Evolutionary conservation across 2,329 filamentous ascomycete species (phyloP).

Genomic region (Cladosporium cucumerinum): DNA sequence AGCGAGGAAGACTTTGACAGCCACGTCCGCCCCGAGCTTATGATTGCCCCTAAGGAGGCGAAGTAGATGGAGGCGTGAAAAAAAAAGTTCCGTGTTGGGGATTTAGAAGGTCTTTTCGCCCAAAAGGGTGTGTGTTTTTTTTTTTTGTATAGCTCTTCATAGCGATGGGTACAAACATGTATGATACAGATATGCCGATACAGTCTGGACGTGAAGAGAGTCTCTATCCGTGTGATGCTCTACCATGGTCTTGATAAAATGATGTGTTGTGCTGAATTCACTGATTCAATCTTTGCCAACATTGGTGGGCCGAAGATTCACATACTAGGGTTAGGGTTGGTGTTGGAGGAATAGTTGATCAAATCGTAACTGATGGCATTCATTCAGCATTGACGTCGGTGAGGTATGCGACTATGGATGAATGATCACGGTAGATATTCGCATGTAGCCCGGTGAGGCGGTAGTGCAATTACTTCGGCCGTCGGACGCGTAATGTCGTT

Average conservation of each 20-base stretch:
- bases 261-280: too few species aligned
- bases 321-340: too few species aligned
- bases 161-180: not conserved
- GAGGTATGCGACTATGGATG: not conserved
- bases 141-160: slow-evolving; percentile 1
- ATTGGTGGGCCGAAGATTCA: too few species aligned
- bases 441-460: too few species aligned
- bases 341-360: too few species aligned
- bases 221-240: not conserved
- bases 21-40: slow-evolving; percentile 87
- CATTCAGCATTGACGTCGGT: not conserved
- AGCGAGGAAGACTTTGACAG: slow-evolving; percentile 86
- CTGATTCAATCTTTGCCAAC: too few species aligned
- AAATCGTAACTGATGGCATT: too few species aligned
- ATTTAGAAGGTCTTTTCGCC: not conserved
- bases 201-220: not conserved
- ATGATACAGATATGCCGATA: not conserved
- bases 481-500: not conserved
- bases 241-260: not conserved
- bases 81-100: not conserved
- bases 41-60: slow-evolving; percentile 78
- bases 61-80: slow-evolving; percentile 41
- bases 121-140: not conserved
- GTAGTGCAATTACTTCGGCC: too few species aligned
- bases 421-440: too few species aligned